Conservation (phyloP, 495 filamentous ascomycete genomes). For the Lasiosphaeria hispida region DNA sequence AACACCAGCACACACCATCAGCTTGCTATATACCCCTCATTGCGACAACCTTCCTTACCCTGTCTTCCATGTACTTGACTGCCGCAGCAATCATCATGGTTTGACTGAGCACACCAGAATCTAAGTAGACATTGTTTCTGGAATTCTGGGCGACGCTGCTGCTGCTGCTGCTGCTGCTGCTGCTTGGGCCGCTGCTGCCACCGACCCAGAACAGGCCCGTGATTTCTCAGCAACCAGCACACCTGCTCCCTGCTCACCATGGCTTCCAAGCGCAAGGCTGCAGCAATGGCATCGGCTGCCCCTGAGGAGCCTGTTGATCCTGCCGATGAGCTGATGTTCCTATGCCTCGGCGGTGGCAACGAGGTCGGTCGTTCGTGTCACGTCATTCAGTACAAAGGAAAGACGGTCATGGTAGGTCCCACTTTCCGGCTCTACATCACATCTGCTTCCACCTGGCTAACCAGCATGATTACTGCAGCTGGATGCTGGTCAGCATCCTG, state of each 20-base stretch:
- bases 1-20: too few species aligned
- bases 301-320: conserved; percentile 73
- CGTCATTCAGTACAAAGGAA: conserved; percentile 97
- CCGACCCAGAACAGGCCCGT: too few species aligned
- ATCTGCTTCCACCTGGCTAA: conserved; percentile 14
- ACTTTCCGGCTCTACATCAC: not conserved
- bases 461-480: conserved; percentile 58
- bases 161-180: too few species aligned
- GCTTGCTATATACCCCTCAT: too few species aligned
- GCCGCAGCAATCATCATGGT: too few species aligned
- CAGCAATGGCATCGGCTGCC: conserved; percentile 56
- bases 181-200: too few species aligned
- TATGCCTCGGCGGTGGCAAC: conserved; percentile 91
- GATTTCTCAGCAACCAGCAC: not conserved
- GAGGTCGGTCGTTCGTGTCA: conserved; percentile 97
- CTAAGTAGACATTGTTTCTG: too few species aligned
- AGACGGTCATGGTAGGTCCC: conserved; percentile 87
- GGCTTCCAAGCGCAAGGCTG: conserved; percentile 74
- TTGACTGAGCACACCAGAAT: too few species aligned
- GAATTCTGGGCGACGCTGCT: too few species aligned
- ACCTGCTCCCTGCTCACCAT: conserved; percentile 41
- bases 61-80: too few species aligned
- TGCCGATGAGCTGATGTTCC: conserved; percentile 85
- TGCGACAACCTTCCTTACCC: too few species aligned
- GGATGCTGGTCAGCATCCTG: conserved; percentile 94